phyloP scores from a whole-genome alignment of 1,284 basidiomycete species.

The Xanthoconium separans region DNA sequence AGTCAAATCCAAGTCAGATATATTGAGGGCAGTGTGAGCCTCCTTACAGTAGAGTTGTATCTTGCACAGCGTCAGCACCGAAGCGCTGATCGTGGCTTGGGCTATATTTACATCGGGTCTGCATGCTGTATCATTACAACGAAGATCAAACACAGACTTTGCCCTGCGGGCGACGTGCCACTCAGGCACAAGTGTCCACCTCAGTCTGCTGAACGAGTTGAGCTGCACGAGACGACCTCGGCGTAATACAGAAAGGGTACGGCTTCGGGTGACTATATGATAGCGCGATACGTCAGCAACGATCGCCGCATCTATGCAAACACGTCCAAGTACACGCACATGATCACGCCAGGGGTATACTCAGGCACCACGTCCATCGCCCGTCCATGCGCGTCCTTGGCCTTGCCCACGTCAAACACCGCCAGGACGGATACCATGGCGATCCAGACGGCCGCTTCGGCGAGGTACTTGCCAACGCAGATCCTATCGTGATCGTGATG shows the following conservation, averaged over 20 bases:
- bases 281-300: too few species aligned
- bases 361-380: slow-evolving; percentile 38
- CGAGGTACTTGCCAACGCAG: slow-evolving; percentile 46
- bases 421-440: slow-evolving; percentile 43
- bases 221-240: slow-evolving; percentile 21
- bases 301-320: neutral
- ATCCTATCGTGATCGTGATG: slow-evolving; percentile 25
- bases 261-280: slow-evolving; percentile 15
- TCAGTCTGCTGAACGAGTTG: slow-evolving; percentile 16
- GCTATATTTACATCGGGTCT: too few species aligned
- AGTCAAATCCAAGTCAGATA: neutral
- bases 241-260: slow-evolving; percentile 29
- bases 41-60: too few species aligned
- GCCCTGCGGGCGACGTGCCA: neutral
- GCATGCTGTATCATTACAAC: neutral
- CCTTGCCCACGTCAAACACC: slow-evolving; percentile 37
- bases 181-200: neutral
- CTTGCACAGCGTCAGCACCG: neutral
- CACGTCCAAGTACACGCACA: slow-evolving; percentile 30
- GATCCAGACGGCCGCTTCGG: slow-evolving; percentile 44
- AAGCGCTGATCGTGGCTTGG: too few species aligned
- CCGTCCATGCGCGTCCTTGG: slow-evolving; percentile 32
- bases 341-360: slow-evolving; percentile 53
- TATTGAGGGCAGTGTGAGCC: too few species aligned
- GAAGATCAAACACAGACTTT: neutral